These are phyloP conservation scores for Echria macrotheca DNA, from an alignment of 495 filamentous ascomycete genomes.

Conservation along the genomic window DNA sequence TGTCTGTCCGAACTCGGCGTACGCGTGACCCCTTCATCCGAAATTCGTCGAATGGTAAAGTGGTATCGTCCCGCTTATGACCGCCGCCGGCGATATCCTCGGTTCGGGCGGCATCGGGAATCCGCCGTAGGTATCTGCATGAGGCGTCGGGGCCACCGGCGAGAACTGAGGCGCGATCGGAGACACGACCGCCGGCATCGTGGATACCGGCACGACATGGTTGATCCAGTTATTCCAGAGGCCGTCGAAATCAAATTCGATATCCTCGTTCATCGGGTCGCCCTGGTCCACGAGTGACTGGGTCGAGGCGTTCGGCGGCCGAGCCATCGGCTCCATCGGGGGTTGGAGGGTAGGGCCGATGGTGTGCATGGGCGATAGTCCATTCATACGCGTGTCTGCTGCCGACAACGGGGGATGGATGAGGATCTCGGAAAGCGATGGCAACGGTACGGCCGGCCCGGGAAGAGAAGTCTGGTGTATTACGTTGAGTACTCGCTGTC, in stretches of 20 bases:
- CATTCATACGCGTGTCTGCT: constrained; percentile 18
- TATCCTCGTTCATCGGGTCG: constrained; percentile 29
- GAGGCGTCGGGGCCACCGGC: constrained; percentile 6
- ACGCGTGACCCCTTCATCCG: no score
- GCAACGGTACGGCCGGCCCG: constrained; percentile 14
- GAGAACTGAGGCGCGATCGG: constrained; percentile 21
- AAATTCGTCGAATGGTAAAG: constrained; percentile 14
- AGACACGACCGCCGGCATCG: constrained; percentile 6
- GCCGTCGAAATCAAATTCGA: constrained; percentile 52
- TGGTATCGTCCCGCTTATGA: constrained; percentile 8
- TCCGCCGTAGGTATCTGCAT: constrained; percentile 19
- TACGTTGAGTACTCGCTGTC: constrained; percentile 4
- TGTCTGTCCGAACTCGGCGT: no score
- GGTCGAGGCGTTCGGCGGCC: constrained; percentile 15
- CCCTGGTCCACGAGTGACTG: constrained; percentile 14
- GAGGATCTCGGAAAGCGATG: constrained; percentile 16
- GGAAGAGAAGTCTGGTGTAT: constrained; percentile 17
- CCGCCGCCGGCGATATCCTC: constrained; percentile 10
- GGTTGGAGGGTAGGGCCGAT: background rate
- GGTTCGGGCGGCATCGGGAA: constrained; percentile 7
- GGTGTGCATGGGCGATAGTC: constrained; percentile 11
- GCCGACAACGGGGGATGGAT: constrained; percentile 7
- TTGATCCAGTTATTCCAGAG: constrained; percentile 47
- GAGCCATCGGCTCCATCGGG: constrained; percentile 4
- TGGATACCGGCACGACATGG: constrained; percentile 17